Evolutionary conservation across 2,329 filamentous ascomycete species (phyloP), one percentile per base, ranked within the genome.

Genomic region (Fusarium veterinarium): DNA sequence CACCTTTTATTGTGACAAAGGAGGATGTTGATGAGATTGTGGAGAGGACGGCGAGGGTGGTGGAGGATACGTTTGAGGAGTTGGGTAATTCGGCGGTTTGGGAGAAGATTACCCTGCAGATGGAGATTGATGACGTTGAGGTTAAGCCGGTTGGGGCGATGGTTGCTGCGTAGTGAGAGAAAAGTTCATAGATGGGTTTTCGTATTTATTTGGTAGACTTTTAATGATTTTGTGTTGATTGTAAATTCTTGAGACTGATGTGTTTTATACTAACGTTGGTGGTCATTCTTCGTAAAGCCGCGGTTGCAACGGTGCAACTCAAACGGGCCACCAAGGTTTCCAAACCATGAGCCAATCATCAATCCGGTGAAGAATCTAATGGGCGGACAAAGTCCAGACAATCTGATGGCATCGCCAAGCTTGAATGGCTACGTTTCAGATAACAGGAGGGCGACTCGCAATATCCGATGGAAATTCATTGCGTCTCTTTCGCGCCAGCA

Each of bases 21-120:
- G 25, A 41, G 6, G 74, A 76, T 35, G 42, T 76, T 2, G 71
- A 76, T 20, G 66, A 73, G 12, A 76, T 76, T 37, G 72, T 76
- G 6, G 60, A 73, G 14, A 64, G 74, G 5, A 69, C 70, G 6
- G 64, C 57, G 7, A 40, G 67, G 8, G 74, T 76, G 1, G 37
- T 76, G 5, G 57, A 71, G 37, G 73, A 75, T 25, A 75, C 73
- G 0, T 75, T 75, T 35, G 41, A 61, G 1, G 71, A 74, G 30
- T 51, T 75, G 20, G 16, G 48, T 4, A 59, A 25, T 16, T 71
- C 68, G 6, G 62, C 63, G 0, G 51, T 67, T 3, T 74, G 68
- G 73, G 73, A 75, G 8, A 75, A 75, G 68, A 25, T 72, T 7
- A 44, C 67, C 2, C 16, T 75, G 33, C 73, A 75, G 44, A 53